These are phyloP conservation scores for Termitomyces titanicus DNA, from an alignment of 768 basidiomycete species.

Conservation along the genomic window DNA sequence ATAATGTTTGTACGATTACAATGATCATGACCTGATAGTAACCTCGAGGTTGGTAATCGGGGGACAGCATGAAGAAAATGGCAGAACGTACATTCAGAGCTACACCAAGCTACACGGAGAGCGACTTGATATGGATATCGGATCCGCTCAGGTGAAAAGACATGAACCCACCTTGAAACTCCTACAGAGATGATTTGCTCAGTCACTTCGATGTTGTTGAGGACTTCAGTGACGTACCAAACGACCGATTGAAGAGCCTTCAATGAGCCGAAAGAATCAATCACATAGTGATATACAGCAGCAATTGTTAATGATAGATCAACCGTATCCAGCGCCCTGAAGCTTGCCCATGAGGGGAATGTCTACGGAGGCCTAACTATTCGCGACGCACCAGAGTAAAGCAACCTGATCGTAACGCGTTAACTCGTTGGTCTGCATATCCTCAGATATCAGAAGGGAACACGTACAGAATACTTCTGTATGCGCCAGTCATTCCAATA, in stretches of 20 bases:
- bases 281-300: constrained; percentile 26
- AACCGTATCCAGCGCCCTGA: constrained; percentile 20
- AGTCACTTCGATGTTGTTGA: not conserved
- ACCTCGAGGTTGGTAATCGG: not conserved
- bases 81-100: constrained; percentile 19
- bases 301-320: constrained; percentile 23
- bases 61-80: not conserved
- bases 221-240: constrained; percentile 4
- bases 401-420: constrained; percentile 12
- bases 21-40: constrained; percentile 21
- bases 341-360: not conserved
- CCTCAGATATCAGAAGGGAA: not conserved
- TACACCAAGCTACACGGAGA: constrained; percentile 16
- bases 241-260: constrained; percentile 9
- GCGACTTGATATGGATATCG: not conserved
- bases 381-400: constrained; percentile 15
- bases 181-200: constrained; percentile 7
- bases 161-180: constrained; percentile 18
- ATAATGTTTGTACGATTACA: constrained; percentile 25
- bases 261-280: constrained; percentile 20
- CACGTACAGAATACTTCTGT: constrained; percentile 19
- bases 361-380: not conserved
- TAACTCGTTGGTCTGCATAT: not conserved
- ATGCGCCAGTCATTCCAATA: constrained; percentile 20
- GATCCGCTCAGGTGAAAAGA: not conserved